Evolutionary conservation across 495 filamentous ascomycete genomes (phyloP).

Genomic region (Penicillium cataractarum): DNA sequence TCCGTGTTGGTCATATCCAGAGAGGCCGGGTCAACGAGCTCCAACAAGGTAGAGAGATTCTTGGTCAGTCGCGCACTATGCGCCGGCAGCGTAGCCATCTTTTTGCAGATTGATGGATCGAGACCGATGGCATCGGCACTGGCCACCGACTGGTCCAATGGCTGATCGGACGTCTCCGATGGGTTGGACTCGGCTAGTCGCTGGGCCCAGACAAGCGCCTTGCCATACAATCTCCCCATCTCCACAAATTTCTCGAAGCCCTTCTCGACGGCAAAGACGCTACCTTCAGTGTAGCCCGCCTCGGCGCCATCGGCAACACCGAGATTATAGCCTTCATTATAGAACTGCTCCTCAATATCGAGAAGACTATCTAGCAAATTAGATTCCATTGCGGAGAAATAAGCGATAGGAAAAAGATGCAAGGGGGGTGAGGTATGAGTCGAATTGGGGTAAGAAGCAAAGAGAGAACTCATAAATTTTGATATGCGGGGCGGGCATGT

Average conservation of each 20-base stretch:
- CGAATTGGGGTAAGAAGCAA: conserved; percentile 7
- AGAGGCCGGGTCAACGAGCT: conserved; percentile 77
- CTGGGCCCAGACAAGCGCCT: conserved; percentile 77
- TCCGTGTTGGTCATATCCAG: conserved; percentile 79
- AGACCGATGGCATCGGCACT: conserved; percentile 25
- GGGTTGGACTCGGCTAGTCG: conserved; percentile 46
- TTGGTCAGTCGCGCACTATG: conserved; percentile 67
- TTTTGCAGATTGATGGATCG: conserved; percentile 36
- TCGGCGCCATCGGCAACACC: conserved; percentile 76
- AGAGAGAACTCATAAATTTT: conserved; percentile 10
- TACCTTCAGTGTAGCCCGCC: conserved; percentile 84
- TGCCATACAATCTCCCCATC: conserved; percentile 80
- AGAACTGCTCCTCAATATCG: conserved; percentile 80
- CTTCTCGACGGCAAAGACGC: conserved; percentile 85
- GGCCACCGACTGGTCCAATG: conserved; percentile 14
- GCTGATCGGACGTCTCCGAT: conserved; percentile 17
- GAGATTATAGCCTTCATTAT: conserved; percentile 78
- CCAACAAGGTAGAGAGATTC: conserved; percentile 72
- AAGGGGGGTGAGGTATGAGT: conserved; percentile 9
- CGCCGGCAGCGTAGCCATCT: conserved; percentile 52
- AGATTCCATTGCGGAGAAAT: conserved; percentile 34
- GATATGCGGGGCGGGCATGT: conserved; percentile 34
- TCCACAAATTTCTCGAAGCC: conserved; percentile 89
- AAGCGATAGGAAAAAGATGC: conserved; percentile 8
- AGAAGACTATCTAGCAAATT: conserved; percentile 75